Conservation (phyloP, 2,329 filamentous ascomycete species). For the Pleomassaria siparia region DNA sequence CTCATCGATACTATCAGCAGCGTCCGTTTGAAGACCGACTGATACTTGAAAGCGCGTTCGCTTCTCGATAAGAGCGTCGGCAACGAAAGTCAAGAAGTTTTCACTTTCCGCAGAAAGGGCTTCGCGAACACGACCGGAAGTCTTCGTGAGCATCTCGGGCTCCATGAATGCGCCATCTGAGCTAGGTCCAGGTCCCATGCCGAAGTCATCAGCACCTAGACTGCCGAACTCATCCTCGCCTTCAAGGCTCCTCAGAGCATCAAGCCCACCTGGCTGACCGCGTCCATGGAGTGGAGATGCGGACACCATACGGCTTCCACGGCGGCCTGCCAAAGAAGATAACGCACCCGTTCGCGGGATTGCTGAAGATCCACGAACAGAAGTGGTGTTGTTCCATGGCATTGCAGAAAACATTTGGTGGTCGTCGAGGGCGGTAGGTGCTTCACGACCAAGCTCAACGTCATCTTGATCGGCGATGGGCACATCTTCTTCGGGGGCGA, state of each 20-base stretch:
- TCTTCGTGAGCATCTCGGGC: conserved; percentile 8
- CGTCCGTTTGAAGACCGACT: conserved; percentile 30
- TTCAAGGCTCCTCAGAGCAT: conserved; percentile 29
- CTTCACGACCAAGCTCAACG: conserved; percentile 71
- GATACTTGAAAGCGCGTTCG: conserved; percentile 17
- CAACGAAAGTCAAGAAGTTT: conserved; percentile 66
- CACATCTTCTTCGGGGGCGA: conserved; percentile 18
- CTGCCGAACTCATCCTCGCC: conserved; percentile 31
- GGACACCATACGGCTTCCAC: conserved; percentile 57
- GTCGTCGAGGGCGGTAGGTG: conserved; percentile 66
- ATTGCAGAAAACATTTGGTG: conserved; percentile 65
- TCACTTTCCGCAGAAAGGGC: conserved; percentile 60
- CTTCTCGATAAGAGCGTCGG: conserved; percentile 47
- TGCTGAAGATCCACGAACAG: conserved; percentile 54
- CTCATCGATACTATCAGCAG: conserved; percentile 31
- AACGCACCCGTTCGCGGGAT: conserved; percentile 38
- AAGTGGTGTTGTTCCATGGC: conserved; percentile 67
- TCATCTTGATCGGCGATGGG: conserved; percentile 36
- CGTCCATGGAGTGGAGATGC: conserved; percentile 64
- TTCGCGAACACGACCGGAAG: conserved; percentile 49
- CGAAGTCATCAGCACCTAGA: conserved; percentile 23
- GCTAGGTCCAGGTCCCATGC: conserved; percentile 19
- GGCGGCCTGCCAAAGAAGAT: conserved; percentile 38
- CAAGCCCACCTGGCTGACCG: conserved; percentile 33
- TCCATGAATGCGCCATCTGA: conserved; percentile 15